Conservation (phyloP, 108 stramenopile genomes). For the Cylindrotheca closterium region DNA sequence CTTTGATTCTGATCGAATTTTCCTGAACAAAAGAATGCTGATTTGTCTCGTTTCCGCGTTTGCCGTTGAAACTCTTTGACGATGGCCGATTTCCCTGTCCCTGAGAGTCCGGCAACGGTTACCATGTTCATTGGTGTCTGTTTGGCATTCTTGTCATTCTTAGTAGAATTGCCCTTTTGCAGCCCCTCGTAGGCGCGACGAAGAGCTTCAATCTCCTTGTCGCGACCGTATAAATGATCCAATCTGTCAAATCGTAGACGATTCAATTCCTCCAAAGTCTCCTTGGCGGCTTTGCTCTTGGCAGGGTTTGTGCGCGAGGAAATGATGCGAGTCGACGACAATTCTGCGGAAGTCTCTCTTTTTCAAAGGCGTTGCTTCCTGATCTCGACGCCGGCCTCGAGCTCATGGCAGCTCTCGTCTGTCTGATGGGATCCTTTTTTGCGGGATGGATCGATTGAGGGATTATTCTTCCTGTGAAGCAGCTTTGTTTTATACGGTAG, state of each 20-base stretch:
- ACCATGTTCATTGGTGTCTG: constrained; percentile 5
- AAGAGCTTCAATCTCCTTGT: not conserved
- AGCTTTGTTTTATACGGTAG: too few species aligned
- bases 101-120: constrained; percentile 7
- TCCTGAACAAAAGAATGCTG: constrained; percentile 13
- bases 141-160: not conserved
- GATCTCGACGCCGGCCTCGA: too few species aligned
- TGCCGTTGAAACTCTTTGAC: constrained; percentile 7
- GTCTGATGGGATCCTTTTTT: too few species aligned
- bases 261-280: constrained; percentile 5
- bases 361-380: too few species aligned
- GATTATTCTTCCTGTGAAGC: too few species aligned
- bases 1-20: constrained; percentile 19
- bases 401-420: too few species aligned
- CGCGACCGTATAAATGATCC: constrained; percentile 2
- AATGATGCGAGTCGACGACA: too few species aligned
- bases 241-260: not conserved
- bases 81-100: constrained; percentile 26
- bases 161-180: not conserved
- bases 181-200: not conserved
- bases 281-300: too few species aligned
- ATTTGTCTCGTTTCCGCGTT: not conserved
- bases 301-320: too few species aligned
- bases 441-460: too few species aligned
- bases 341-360: too few species aligned